Percentiles rank a stretch among this genome's conserved stretches.
Evolutionary conservation across 768 basidiomycete genomes (phyloP).

Genomic region (Chalciporus sphaerocephalus): DNA sequence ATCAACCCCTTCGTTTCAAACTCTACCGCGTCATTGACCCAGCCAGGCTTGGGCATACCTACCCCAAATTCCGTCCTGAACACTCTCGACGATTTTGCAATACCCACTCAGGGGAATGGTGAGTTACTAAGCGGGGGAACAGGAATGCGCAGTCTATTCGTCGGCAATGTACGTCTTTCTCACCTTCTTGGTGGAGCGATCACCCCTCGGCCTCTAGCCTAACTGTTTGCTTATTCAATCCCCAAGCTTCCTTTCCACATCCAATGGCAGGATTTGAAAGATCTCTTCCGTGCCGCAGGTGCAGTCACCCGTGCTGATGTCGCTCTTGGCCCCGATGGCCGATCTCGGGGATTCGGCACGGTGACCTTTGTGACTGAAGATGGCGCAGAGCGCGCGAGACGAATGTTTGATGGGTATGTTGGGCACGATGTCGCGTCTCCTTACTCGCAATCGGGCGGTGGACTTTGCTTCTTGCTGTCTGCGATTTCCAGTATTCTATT

Average conservation of each 20-base stretch:
- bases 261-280: constrained; percentile 98
- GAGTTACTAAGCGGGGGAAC: constrained; percentile 28
- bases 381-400: constrained; percentile 81
- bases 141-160: constrained; percentile 63
- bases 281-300: constrained; percentile 88
- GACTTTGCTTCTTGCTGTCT: background rate
- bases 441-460: background rate
- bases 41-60: constrained; percentile 16
- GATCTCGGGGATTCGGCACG: constrained; percentile 90
- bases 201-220: background rate
- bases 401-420: constrained; percentile 86
- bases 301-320: constrained; percentile 89
- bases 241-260: constrained; percentile 86
- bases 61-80: constrained; percentile 9
- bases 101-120: constrained; percentile 11
- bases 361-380: constrained; percentile 79
- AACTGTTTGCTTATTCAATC: constrained; percentile 15
- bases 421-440: background rate
- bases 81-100: constrained; percentile 18
- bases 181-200: constrained; percentile 3
- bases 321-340: constrained; percentile 79
- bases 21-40: constrained; percentile 17
- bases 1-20: constrained; percentile 10
- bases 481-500: background rate
- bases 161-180: constrained; percentile 71